Evolutionary conservation across 2,329 filamentous ascomycete genomes (phyloP), one percentile per base, ranked within the genome.

Genomic region (Chaetoscypha palmicola): DNA sequence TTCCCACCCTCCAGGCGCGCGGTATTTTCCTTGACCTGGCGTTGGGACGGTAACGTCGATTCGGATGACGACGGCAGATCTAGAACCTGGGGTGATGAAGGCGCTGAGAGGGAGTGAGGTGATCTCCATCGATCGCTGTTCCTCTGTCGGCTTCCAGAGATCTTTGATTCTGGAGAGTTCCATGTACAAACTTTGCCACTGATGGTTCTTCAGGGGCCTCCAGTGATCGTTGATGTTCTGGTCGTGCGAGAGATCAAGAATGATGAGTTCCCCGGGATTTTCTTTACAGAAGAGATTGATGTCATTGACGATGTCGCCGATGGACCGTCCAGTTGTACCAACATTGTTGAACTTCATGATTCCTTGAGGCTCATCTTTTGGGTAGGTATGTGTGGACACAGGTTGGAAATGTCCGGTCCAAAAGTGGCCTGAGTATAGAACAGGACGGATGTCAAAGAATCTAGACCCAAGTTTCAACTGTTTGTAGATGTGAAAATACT

Each of bases 241-340:
- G 40, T 58, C 54, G 30, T 57, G 54, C 9, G 35, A 45, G 5
- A 58, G 31, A 28, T 58, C 54, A 5, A 58, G 38, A 17, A 57
- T 41, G 24, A 57, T 53, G 4, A 58, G 46, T 40, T 58, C 56
- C 0, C 56, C 51, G 0, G 54, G 54, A 34, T 51, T 10, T 14
- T 48, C 43, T 7, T 28, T 10, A 9, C 42, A 57, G 46, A 58
- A 58, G 19, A 12, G 21, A 30, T 58, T 57, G 14, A 56, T 44
- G 17, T 57, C 50, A 2, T 26, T 31, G 4, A 57, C 35, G 10
- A 57, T 53, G 22, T 51, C 32, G 3, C 23, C 19, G 1, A 57
- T 50, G 8, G 40, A 43, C 3, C 45, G 36, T 2, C 55, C 54
- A 2, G 41, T 46, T 8, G 32, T 48, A 11, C 52, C 55, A 10